Conservation (phyloP, 2,329 filamentous ascomycete genomes). For the Cyclaneusma minus region DNA sequence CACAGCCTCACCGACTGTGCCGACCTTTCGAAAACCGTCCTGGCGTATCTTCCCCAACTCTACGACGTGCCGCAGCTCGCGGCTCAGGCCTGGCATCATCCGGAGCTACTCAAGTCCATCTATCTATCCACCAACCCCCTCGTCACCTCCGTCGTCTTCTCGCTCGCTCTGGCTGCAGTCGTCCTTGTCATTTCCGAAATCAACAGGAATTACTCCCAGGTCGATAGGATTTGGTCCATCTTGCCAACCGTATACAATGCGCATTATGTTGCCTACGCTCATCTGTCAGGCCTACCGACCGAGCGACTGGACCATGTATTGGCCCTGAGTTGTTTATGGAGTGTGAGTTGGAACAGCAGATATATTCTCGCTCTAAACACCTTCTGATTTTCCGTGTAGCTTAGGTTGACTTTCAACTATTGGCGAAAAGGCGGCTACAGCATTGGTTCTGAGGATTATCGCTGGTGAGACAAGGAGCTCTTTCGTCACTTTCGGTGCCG, state of each 20-base stretch:
- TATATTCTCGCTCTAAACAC: neutral
- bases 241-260: conserved; percentile 75
- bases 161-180: conserved; percentile 52
- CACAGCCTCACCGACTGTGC: conserved; percentile 58
- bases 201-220: conserved; percentile 93
- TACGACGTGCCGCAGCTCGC: conserved; percentile 52
- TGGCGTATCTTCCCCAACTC: conserved; percentile 58
- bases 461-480: conserved; percentile 41
- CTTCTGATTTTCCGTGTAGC: conserved; percentile 24
- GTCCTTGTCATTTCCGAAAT: conserved; percentile 67
- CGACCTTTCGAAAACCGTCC: conserved; percentile 58
- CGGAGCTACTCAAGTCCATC: conserved; percentile 48
- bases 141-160: conserved; percentile 56
- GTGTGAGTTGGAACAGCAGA: conserved; percentile 33
- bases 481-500: neutral
- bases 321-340: conserved; percentile 61
- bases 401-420: conserved; percentile 86
- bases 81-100: conserved; percentile 40
- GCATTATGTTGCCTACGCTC: conserved; percentile 75
- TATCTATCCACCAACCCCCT: conserved; percentile 82
- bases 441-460: conserved; percentile 84
- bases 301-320: conserved; percentile 58
- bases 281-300: conserved; percentile 54
- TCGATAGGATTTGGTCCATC: conserved; percentile 85
- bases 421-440: conserved; percentile 88